Conservation (phyloP, 345 rosid genomes). For the Eucalyptus curtisii region DNA sequence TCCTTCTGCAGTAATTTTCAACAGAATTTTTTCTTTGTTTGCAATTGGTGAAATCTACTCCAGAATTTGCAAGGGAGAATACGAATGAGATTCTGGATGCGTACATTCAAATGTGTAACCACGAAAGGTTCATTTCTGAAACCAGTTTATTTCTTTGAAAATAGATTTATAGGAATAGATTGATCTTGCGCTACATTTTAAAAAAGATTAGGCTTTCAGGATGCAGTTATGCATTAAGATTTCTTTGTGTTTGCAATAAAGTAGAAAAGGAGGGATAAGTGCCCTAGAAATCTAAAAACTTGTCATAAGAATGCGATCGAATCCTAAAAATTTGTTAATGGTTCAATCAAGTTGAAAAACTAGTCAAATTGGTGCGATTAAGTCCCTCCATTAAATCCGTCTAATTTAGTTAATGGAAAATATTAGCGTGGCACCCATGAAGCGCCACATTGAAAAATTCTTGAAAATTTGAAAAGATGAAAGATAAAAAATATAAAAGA, state of each 20-base stretch:
- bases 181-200: neutral
- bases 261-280: neutral
- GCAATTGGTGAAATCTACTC: neutral
- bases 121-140: slow-evolving; percentile 2
- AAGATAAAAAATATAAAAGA: neutral
- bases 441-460: neutral
- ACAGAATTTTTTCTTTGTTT: neutral
- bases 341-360: neutral
- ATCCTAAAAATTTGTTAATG: neutral
- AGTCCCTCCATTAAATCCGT: neutral
- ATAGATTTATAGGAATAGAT: neutral
- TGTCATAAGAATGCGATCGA: neutral
- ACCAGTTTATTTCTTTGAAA: neutral
- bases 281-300: neutral
- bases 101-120: slow-evolving; percentile 10
- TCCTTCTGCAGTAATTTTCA: neutral
- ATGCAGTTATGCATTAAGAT: neutral
- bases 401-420: neutral
- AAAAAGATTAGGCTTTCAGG: neutral
- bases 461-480: neutral
- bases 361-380: neutral
- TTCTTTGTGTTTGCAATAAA: neutral
- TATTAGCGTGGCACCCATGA: neutral
- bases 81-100: slow-evolving; percentile 13
- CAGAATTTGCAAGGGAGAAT: slow-evolving; percentile 3